Evolutionary conservation across 495 filamentous ascomycete genomes (phyloP), one percentile per base, ranked within the genome.

Genomic region (Neurospora africana): DNA sequence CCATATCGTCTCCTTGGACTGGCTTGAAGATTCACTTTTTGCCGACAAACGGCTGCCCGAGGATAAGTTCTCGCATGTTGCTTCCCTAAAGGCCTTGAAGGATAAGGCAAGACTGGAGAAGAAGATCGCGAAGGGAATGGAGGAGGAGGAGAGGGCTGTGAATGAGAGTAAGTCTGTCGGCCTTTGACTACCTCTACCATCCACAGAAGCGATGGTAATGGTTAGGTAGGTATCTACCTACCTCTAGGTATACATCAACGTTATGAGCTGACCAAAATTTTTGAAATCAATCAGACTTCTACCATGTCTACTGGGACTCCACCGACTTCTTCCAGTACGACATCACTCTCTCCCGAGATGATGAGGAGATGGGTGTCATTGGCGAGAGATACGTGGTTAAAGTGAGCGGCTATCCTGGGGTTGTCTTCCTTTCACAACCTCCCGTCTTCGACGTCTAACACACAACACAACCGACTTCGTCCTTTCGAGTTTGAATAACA

Each of bases 31-130:
- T 23, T 82, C n/a, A n/a, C n/a, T n/a, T n/a, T n/a, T n/a, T n/a
- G n/a, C n/a, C n/a, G n/a, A n/a, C n/a, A n/a, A 44, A 27, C 69
- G 72, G 38, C 40, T 78, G 53, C 69, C 74, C 1, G 78, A 79
- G 71, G 43, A 58, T 2, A 47, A 65, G 7, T 82, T 74, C 72
- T 77, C 73, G 2, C 73, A 80, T 23, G 65, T 73, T n/a, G 44
- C 70, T 1, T 68, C 61, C 30, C 69, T 76, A 38, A 69, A 72
- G 68, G 72, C 69, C 47, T 43, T 78, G 65, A 73, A 69, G 1
- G 65, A 75, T 41, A 68, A 72, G 40, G 84, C 88, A 72, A 86
- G 84, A 81, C 73, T 80, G 84, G 77, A 86, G 83, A 43, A 81
- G 84, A 73, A 41, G 58, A 11, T 71, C 10, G 11, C 68, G 4